A percentile compares a stretch with the other conserved stretches of the same genome.
These are phyloP conservation scores for Wickerhamiella bombiphila DNA, from an alignment of 805 yeast genomes.

Conservation along the genomic window DNA sequence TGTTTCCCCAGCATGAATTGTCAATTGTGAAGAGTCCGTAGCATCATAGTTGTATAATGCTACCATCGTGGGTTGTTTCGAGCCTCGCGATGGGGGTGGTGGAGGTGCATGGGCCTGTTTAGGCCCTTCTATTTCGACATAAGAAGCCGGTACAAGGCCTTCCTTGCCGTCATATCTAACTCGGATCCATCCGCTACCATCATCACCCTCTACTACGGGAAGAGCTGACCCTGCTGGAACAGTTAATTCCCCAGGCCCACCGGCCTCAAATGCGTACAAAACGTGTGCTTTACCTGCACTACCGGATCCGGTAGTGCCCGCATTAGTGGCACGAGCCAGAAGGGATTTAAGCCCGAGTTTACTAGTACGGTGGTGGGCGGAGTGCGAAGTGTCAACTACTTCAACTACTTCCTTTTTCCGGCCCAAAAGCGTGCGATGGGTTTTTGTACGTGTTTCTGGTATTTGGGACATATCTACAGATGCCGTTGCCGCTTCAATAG, in stretches of 20 bases:
- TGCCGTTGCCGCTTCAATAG: constrained; percentile 73
- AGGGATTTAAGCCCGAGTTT: constrained; percentile 17
- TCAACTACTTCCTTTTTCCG: constrained; percentile 21
- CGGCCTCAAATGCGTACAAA: constrained; percentile 47
- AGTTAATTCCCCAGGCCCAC: constrained; percentile 62
- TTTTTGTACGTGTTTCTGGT: constrained; percentile 28
- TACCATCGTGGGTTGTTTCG: constrained; percentile 21
- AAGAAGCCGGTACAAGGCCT: constrained; percentile 81
- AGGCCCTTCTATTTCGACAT: constrained; percentile 34
- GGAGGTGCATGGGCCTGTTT: constrained; percentile 29
- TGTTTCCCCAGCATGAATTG: constrained; percentile 56
- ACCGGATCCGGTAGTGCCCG: constrained; percentile 5
- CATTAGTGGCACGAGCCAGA: constrained; percentile 14
- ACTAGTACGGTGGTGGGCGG: constrained; percentile 3
- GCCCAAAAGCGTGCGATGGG: constrained; percentile 46
- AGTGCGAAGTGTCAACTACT: constrained; percentile 10
- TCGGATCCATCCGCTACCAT: constrained; percentile 87
- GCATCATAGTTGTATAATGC: constrained; percentile 68
- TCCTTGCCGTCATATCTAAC: constrained; percentile 33
- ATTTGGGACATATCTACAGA: constrained; percentile 32
- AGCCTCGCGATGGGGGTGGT: constrained; percentile 58
- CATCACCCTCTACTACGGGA: constrained; percentile 49
- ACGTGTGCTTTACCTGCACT: constrained; percentile 5
- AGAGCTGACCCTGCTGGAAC: constrained; percentile 48
- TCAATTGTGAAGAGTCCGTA: constrained; percentile 66